phyloP scores from a whole-genome alignment of 2,329 filamentous ascomycete genomes.

The Stagonosporopsis vannaccii region DNA sequence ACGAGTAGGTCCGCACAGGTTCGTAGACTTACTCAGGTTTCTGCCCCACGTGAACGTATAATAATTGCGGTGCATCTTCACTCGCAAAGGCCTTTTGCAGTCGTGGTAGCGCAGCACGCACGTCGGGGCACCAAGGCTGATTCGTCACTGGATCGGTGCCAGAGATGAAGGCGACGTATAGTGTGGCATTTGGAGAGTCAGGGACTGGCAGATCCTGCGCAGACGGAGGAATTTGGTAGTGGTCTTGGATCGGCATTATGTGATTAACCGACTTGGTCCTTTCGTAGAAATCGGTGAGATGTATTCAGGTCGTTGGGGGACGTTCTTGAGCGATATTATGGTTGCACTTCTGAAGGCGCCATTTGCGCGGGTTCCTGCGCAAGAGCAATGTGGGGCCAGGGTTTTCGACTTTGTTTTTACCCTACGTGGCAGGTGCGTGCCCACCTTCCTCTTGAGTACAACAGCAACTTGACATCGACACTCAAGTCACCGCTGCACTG shows the following conservation, averaged over 20 bases:
- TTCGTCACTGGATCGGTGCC: conserved; percentile 13
- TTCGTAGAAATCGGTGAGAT: too few relatives aligned
- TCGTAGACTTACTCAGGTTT: conserved; percentile 17
- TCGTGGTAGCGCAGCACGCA: conserved; percentile 18
- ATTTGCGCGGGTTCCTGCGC: background rate
- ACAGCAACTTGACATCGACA: background rate
- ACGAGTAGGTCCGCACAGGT: background rate
- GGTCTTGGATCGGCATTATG: conserved; percentile 19
- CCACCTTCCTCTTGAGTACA: background rate
- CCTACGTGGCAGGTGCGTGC: background rate
- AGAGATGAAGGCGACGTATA: conserved; percentile 21
- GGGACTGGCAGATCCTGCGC: conserved; percentile 12
- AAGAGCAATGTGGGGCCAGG: background rate
- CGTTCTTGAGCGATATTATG: background rate
- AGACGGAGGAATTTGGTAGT: conserved; percentile 7
- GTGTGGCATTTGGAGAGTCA: background rate
- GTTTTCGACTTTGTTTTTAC: background rate
- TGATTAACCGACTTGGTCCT: background rate
- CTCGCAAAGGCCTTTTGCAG: conserved; percentile 7
- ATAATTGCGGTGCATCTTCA: background rate
- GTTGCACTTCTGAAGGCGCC: background rate
- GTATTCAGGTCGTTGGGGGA: background rate
- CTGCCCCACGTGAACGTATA: conserved; percentile 19
- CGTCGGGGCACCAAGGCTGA: conserved; percentile 23
- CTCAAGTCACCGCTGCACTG: background rate